Evolutionary conservation across 2,329 filamentous ascomycete genomes (phyloP).

Genomic region (Aureobasidium sp.): DNA sequence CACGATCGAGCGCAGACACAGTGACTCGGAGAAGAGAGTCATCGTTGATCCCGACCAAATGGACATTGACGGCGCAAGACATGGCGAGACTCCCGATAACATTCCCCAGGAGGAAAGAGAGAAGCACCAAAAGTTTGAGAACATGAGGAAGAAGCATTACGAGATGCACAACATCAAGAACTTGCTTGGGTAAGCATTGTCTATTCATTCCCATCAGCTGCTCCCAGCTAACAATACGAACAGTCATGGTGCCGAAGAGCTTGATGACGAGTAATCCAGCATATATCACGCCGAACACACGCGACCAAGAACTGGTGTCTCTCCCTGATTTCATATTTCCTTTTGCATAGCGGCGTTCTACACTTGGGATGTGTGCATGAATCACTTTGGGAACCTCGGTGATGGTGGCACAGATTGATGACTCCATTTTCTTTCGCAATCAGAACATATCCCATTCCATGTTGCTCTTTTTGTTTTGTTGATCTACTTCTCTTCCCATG

Average conservation of each 20-base stretch:
- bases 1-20: slow-evolving; percentile 28
- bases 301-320: slow-evolving; percentile 5
- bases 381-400: background rate
- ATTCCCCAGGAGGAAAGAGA: slow-evolving; percentile 64
- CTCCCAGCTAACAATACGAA: background rate
- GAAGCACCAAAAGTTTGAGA: slow-evolving; percentile 88
- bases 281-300: background rate
- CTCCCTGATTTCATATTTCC: slow-evolving; percentile 7
- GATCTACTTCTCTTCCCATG: background rate
- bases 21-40: slow-evolving; percentile 63
- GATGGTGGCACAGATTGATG: slow-evolving; percentile 2
- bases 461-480: background rate
- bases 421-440: background rate
- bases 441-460: background rate
- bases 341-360: slow-evolving; percentile 16
- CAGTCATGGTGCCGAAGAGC: slow-evolving; percentile 36
- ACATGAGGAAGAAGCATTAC: slow-evolving; percentile 91
- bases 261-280: slow-evolving; percentile 29
- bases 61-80: slow-evolving; percentile 41
- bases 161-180: slow-evolving; percentile 95
- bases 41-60: slow-evolving; percentile 51
- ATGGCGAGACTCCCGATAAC: slow-evolving; percentile 52
- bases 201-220: background rate
- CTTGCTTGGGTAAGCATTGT: slow-evolving; percentile 62
- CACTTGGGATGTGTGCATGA: slow-evolving; percentile 10